Evolutionary conservation across 148 eudicot genomes (phyloP).

Genomic region (Arctostaphylos glauca): DNA sequence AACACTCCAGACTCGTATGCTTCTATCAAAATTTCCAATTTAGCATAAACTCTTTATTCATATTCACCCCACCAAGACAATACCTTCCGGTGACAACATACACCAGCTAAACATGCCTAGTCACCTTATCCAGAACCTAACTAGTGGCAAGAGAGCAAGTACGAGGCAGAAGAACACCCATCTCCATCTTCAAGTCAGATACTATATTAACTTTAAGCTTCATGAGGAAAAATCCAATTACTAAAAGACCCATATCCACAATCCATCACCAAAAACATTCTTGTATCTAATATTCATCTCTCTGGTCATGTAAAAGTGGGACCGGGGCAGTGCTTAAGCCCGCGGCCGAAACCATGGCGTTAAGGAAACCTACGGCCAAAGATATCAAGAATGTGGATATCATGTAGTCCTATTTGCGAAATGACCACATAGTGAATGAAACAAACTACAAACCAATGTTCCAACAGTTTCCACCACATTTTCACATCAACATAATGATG

Average conservation of each 20-base stretch:
- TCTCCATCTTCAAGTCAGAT: not conserved
- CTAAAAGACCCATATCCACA: not conserved
- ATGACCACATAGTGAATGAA: not conserved
- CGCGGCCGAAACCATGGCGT: not conserved
- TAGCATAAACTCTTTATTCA: not conserved
- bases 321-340: not conserved
- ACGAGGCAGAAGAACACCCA: no score
- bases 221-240: not conserved
- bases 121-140: not conserved
- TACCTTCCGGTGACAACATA: not conserved
- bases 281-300: not conserved
- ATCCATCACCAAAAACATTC: not conserved
- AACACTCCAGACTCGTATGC: not conserved
- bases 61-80: not conserved
- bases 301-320: not conserved
- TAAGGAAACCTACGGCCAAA: not conserved
- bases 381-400: not conserved
- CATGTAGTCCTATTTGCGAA: not conserved
- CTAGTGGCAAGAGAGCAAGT: not conserved
- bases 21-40: not conserved
- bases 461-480: not conserved
- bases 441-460: not conserved
- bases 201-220: not conserved
- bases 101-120: not conserved
- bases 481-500: not conserved